These are phyloP conservation scores for Eucalyptus tenuipes DNA, from an alignment of 345 rosid species.

Conservation along the genomic window DNA sequence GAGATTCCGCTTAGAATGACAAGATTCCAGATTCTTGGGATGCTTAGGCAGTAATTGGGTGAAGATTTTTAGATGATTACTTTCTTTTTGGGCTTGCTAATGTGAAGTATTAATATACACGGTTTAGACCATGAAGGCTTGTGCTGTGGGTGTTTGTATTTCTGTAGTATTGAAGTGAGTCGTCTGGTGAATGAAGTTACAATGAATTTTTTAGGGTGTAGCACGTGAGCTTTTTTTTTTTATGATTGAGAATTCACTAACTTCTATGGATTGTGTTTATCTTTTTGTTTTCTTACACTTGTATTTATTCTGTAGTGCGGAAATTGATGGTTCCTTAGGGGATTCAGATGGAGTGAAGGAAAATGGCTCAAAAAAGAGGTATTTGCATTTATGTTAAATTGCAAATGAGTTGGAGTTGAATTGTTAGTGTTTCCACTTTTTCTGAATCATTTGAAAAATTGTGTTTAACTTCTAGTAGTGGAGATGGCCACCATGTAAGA, in stretches of 20 bases:
- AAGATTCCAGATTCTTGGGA: not conserved
- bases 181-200: not conserved
- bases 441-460: not conserved
- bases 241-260: not conserved
- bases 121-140: not conserved
- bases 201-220: not conserved
- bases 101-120: not conserved
- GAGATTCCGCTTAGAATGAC: not conserved
- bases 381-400: not conserved
- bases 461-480: not conserved
- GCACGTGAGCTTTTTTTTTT: not conserved
- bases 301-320: conserved; percentile 13
- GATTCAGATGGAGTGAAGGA: conserved; percentile 24
- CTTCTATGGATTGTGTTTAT: not conserved
- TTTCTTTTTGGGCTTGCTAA: not conserved
- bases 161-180: not conserved
- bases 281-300: not conserved
- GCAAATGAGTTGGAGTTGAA: not conserved
- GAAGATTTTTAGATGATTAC: not conserved
- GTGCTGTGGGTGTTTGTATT: not conserved
- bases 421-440: not conserved
- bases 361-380: conserved; percentile 18
- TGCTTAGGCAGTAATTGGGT: not conserved
- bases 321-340: conserved; percentile 22
- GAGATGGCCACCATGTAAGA: not conserved